phyloP scores from a whole-genome alignment of 441 rosid species.

The Codiaeum variegatum region DNA sequence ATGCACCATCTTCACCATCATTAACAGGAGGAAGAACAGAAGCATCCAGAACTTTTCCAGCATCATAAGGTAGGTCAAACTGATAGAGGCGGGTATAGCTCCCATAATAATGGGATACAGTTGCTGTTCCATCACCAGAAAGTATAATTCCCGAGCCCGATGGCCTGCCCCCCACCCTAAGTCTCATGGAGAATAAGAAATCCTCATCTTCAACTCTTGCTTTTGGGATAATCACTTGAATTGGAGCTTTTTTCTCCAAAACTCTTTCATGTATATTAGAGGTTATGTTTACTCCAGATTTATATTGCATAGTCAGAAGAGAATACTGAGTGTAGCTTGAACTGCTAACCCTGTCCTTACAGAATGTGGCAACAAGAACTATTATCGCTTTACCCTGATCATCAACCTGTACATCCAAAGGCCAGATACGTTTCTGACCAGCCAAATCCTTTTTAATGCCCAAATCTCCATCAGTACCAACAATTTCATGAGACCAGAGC shows the following conservation, averaged over 20 bases:
- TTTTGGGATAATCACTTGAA: conserved; percentile 93
- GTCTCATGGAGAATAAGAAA: conserved; percentile 82
- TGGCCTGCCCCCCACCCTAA: conserved; percentile 84
- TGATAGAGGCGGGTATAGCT: conserved; percentile 77
- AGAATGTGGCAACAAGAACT: conserved; percentile 84
- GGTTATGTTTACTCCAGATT: conserved; percentile 38
- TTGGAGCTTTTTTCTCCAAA: conserved; percentile 83
- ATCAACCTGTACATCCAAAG: conserved; percentile 81
- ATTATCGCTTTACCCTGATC: conserved; percentile 71
- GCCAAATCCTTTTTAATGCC: conserved; percentile 90
- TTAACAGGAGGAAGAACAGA: conserved; percentile 74
- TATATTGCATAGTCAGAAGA: conserved; percentile 77
- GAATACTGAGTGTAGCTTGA: conserved; percentile 94
- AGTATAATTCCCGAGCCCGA: conserved; percentile 79
- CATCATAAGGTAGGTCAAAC: conserved; percentile 92
- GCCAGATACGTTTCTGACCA: conserved; percentile 94
- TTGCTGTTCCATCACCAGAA: conserved; percentile 93
- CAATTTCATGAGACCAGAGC: conserved; percentile 85
- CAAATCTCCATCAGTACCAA: conserved; percentile 73
- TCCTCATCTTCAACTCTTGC: conserved; percentile 91
- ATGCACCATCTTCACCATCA: conserved; percentile 78
- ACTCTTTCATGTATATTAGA: conserved; percentile 47
- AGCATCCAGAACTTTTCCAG: conserved; percentile 93
- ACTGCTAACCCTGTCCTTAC: conserved; percentile 70
- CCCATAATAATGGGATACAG: conserved; percentile 68